These are phyloP conservation scores for Dothideomycetes sp. DNA, from an alignment of 2,329 filamentous ascomycete genomes.

Conservation along the genomic window DNA sequence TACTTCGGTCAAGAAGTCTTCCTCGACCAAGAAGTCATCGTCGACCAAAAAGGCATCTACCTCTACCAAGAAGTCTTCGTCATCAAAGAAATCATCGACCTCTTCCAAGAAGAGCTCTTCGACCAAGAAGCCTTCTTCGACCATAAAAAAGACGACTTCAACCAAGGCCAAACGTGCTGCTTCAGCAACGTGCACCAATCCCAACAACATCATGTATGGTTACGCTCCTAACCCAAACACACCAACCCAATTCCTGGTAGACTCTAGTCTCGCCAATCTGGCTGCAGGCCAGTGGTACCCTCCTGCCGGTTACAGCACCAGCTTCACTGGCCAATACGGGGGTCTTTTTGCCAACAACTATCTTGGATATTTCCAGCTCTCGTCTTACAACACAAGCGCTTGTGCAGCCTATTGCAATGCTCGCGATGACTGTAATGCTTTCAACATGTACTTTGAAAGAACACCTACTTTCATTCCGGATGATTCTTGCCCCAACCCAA, in stretches of 20 bases:
- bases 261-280: constrained; percentile 6
- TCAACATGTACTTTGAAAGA: constrained; percentile 18
- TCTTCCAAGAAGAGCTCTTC: not conserved
- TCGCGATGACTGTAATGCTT: constrained; percentile 16
- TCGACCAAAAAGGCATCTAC: not conserved
- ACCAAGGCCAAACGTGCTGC: constrained; percentile 12
- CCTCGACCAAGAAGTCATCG: not conserved
- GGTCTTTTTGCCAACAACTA: constrained; percentile 14
- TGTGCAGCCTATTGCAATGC: constrained; percentile 16
- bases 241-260: constrained; percentile 12
- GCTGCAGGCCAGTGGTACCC: constrained; percentile 13
- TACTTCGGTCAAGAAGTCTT: not conserved
- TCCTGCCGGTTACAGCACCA: constrained; percentile 16
- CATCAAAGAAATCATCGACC: not conserved
- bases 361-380: constrained; percentile 14
- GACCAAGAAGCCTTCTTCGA: constrained; percentile 1
- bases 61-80: not conserved
- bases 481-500: constrained; percentile 14
- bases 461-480: constrained; percentile 16
- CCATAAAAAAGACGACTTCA: not conserved
- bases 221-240: constrained; percentile 13
- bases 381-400: constrained; percentile 12
- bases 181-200: constrained; percentile 7
- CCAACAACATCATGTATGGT: constrained; percentile 6
- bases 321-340: constrained; percentile 8